Evolutionary conservation across 2,329 filamentous ascomycete genomes (phyloP).

Genomic region (Fusarium buharicum): DNA sequence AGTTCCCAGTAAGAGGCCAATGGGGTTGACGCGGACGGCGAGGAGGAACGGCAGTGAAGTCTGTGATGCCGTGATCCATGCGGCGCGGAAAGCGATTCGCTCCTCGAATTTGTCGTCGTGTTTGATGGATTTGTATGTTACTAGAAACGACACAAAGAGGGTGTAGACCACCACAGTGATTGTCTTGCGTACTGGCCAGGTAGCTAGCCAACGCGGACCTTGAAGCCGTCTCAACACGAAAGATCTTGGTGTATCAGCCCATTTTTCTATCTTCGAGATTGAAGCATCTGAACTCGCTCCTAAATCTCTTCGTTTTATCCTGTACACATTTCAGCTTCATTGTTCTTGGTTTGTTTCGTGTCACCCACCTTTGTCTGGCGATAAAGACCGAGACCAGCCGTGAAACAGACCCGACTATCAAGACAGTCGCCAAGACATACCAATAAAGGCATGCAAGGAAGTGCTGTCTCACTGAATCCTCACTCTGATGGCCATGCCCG

Average conservation of each 20-base stretch:
- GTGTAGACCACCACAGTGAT: slow-evolving; percentile 31
- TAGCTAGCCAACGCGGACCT: slow-evolving; percentile 25
- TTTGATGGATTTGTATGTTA: slow-evolving; percentile 43
- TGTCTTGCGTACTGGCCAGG: slow-evolving; percentile 34
- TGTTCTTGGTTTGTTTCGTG: neutral
- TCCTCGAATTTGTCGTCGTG: slow-evolving; percentile 44
- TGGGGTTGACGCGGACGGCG: slow-evolving; percentile 41
- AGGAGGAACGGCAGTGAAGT: slow-evolving; percentile 41
- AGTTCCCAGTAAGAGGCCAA: slow-evolving; percentile 37
- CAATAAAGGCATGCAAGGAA: slow-evolving; percentile 42
- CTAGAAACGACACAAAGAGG: slow-evolving; percentile 34
- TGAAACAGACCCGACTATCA: slow-evolving; percentile 30
- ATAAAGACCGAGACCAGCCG: slow-evolving; percentile 31
- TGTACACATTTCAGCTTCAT: slow-evolving; percentile 2
- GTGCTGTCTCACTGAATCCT: slow-evolving; percentile 43
- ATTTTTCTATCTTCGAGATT: slow-evolving; percentile 28
- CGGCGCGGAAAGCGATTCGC: slow-evolving; percentile 43
- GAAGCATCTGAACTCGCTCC: slow-evolving; percentile 25
- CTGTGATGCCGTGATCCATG: slow-evolving; percentile 42
- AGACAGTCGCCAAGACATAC: slow-evolving; percentile 36
- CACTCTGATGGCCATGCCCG: slow-evolving; percentile 37
- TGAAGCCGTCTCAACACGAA: slow-evolving; percentile 7
- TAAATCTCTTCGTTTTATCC: slow-evolving; percentile 32
- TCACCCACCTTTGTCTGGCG: slow-evolving; percentile 40
- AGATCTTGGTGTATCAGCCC: slow-evolving; percentile 28